Percentiles rank a stretch among this genome's conserved stretches.
Conservation (phyloP, 495 filamentous ascomycete genomes). For the Penicillium fimorum region DNA sequence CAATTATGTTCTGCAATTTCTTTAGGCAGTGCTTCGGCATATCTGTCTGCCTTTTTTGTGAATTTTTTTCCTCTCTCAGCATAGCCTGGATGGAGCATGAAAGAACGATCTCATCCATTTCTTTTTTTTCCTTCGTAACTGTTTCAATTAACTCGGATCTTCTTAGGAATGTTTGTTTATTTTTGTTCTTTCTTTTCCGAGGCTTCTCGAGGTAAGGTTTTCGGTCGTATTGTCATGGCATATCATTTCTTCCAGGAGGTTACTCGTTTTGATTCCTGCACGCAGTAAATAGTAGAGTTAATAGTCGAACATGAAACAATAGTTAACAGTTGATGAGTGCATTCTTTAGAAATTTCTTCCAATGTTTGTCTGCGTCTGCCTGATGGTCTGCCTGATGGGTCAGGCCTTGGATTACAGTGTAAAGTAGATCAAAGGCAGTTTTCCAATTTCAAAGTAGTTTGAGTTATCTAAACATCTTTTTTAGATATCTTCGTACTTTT, state of each 20-base stretch:
- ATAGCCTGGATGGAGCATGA: conserved; percentile 49
- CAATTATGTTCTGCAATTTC: conserved; percentile 15
- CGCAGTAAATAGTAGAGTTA: background rate
- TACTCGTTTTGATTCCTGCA: background rate
- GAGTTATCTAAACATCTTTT: background rate
- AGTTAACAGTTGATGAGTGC: background rate
- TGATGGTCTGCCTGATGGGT: conserved; percentile 1
- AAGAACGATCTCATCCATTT: conserved; percentile 37
- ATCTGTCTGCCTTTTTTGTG: conserved; percentile 9
- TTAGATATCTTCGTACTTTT: background rate
- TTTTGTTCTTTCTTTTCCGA: background rate
- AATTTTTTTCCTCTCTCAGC: conserved; percentile 32
- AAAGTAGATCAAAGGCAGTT: background rate
- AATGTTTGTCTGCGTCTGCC: background rate
- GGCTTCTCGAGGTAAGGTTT: background rate
- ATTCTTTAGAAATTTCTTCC: background rate
- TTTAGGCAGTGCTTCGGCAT: conserved; percentile 14
- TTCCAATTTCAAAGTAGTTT: background rate
- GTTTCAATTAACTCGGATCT: conserved; percentile 2
- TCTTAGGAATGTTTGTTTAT: background rate
- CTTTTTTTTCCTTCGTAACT: conserved; percentile 8
- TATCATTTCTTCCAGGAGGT: background rate
- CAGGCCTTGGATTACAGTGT: background rate
- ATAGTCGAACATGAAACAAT: background rate
- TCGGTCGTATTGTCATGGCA: conserved; percentile 1